Evolutionary conservation across 305 asterid species (phyloP).

Genomic region (Fraxinus greggii): DNA sequence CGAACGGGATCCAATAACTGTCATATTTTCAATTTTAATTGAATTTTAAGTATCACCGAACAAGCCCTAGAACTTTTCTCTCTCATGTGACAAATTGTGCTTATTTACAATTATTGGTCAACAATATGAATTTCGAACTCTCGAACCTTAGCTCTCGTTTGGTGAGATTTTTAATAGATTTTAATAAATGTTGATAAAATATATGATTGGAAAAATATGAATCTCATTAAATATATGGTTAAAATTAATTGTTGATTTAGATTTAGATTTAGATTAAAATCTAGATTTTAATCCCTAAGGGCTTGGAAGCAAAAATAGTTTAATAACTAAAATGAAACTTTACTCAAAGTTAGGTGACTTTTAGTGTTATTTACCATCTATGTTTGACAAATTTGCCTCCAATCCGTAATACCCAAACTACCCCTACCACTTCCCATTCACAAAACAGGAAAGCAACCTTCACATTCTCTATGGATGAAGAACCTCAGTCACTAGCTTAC

Average conservation of each 20-base stretch:
- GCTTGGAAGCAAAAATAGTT: background rate
- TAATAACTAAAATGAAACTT: background rate
- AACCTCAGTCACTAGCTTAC: constrained; percentile 41
- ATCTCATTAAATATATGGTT: background rate
- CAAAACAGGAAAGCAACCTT: background rate
- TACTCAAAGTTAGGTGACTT: background rate
- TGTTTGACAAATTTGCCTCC: constrained; percentile 20
- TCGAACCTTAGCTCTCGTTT: background rate
- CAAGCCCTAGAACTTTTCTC: background rate
- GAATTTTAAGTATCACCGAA: too few relatives aligned
- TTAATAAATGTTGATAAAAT: background rate
- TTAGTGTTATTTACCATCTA: background rate
- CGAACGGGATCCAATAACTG: too few relatives aligned
- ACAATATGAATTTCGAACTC: background rate
- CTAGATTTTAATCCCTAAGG: background rate
- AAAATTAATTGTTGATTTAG: background rate
- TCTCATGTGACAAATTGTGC: background rate
- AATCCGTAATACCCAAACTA: background rate
- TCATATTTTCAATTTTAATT: too few relatives aligned
- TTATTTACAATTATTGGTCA: background rate
- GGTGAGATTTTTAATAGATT: background rate
- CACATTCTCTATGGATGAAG: constrained; percentile 44
- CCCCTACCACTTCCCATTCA: background rate
- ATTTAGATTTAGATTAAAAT: background rate
- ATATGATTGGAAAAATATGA: background rate